phyloP scores from a whole-genome alignment of 495 filamentous ascomycete species.

The Talaromyces proteolyticus region DNA sequence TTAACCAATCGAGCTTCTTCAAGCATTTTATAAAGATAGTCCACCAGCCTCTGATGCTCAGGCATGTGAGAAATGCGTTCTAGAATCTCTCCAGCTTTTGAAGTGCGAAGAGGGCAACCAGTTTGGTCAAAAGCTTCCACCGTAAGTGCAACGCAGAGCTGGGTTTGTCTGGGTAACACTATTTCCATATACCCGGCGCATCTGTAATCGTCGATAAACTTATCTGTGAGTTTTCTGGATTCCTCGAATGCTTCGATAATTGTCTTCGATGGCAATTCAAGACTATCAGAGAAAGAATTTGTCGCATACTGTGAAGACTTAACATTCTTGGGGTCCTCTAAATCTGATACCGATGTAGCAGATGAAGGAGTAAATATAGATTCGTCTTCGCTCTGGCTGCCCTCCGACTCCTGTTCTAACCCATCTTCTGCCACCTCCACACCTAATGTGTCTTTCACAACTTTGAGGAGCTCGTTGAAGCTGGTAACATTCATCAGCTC shows the following conservation, averaged over 20 bases:
- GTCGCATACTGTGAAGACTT: background rate
- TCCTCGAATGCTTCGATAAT: conserved; percentile 23
- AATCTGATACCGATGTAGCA: background rate
- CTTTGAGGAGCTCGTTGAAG: conserved; percentile 16
- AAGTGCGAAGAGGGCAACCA: conserved; percentile 24
- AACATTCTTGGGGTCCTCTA: background rate
- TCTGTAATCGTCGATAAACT: conserved; percentile 28
- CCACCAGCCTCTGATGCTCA: conserved; percentile 25
- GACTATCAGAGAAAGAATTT: background rate
- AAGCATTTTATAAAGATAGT: conserved; percentile 35
- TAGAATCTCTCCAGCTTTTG: conserved; percentile 25
- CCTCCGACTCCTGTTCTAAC: conserved; percentile 1
- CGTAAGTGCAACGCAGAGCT: conserved; percentile 30
- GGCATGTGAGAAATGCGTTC: conserved; percentile 21
- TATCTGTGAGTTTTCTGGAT: conserved; percentile 28
- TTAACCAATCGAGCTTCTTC: conserved; percentile 37
- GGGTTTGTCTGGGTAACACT: conserved; percentile 19
- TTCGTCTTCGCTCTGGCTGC: background rate
- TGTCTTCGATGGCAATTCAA: conserved; percentile 15
- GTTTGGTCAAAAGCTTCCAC: conserved; percentile 41
- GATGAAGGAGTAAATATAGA: background rate
- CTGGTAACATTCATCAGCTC: conserved; percentile 31
- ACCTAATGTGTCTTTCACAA: background rate
- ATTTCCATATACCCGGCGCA: conserved; percentile 24
- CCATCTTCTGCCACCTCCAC: background rate